Percentiles rank a stretch among this genome's conserved stretches.
phyloP scores from a whole-genome alignment of 257 asterid species.

The Solanum arcanum region DNA sequence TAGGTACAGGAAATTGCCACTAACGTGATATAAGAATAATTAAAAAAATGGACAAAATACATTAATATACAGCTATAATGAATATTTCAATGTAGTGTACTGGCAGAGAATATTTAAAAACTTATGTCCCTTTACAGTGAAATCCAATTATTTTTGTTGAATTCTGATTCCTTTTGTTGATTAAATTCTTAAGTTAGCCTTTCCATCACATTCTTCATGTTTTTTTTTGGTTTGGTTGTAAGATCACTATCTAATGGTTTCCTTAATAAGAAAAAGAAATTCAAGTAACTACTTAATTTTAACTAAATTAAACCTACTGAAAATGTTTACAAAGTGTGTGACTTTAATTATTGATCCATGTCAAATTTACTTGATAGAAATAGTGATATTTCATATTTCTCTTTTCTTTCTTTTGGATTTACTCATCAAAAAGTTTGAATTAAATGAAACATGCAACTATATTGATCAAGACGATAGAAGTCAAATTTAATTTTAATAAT shows the following conservation, averaged over 20 bases:
- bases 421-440: not conserved
- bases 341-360: not conserved
- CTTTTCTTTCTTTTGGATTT: not conserved
- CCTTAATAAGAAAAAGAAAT: not conserved
- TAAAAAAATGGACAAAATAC: not conserved
- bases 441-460: not conserved
- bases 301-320: not conserved
- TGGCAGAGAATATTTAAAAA: constrained; percentile 41
- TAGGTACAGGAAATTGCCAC: constrained; percentile 21
- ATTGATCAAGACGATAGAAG: not conserved
- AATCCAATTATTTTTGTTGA: constrained; percentile 2
- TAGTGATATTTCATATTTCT: not conserved
- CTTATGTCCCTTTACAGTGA: constrained; percentile 17
- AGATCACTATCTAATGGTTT: not conserved
- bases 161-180: constrained; percentile 39
- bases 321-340: not conserved
- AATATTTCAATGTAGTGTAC: constrained; percentile 19
- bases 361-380: not conserved
- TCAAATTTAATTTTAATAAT: not conserved
- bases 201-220: not conserved
- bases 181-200: constrained; percentile 31
- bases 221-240: not conserved
- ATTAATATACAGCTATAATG: constrained; percentile 30
- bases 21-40: not conserved
- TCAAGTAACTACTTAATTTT: not conserved